Conservation (phyloP, 2,329 filamentous ascomycete genomes). For the Alternaria arbusti region DNA sequence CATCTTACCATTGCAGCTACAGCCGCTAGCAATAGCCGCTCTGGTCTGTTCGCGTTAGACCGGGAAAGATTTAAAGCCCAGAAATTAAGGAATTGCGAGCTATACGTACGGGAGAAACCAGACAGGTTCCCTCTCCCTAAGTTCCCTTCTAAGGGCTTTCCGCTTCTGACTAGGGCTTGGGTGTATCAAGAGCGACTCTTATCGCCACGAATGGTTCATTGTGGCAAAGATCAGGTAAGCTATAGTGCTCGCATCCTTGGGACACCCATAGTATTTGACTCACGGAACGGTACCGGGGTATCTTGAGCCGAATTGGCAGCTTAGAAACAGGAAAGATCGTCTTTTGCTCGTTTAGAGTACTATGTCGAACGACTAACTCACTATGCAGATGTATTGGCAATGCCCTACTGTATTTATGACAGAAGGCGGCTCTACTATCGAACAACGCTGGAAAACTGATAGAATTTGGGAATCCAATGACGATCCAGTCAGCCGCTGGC, state of each 20-base stretch:
- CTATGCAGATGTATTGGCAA: not conserved
- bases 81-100: not conserved
- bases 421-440: not conserved
- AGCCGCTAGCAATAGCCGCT: not conserved
- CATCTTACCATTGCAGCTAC: not conserved
- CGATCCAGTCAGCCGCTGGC: not conserved
- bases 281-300: too few relatives aligned
- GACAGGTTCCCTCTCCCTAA: too few relatives aligned
- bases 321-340: too few relatives aligned
- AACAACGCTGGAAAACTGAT: too few relatives aligned
- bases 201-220: not conserved
- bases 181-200: not conserved
- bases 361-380: not conserved
- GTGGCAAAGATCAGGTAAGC: not conserved
- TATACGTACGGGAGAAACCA: not conserved
- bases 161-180: not conserved
- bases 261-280: too few relatives aligned
- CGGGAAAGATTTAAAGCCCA: not conserved
- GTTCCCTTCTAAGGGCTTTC: not conserved
- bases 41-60: not conserved
- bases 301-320: too few relatives aligned
- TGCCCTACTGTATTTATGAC: accelerated
- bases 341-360: accelerated
- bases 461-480: too few relatives aligned
- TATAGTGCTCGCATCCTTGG: too few relatives aligned